Percentiles rank a stretch among this genome's conserved stretches.
Conservation (phyloP, 352 stramenopile species). For the Bremia lactucae region DNA sequence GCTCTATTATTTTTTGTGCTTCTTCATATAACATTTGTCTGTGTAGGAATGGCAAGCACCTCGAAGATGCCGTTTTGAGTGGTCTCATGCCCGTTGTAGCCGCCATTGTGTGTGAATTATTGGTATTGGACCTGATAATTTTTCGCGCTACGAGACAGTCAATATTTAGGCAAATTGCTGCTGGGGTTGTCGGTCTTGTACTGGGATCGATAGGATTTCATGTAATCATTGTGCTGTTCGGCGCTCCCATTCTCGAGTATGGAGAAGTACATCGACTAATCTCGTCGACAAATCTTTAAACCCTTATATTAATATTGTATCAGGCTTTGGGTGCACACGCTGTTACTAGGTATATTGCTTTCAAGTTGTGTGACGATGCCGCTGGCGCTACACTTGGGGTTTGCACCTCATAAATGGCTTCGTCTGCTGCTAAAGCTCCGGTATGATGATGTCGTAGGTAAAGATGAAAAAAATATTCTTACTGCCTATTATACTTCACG, state of each 20-base stretch:
- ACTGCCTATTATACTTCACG: not conserved
- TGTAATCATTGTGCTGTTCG: slow-evolving; percentile 58
- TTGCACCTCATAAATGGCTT: slow-evolving; percentile 28
- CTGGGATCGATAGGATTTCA: slow-evolving; percentile 41
- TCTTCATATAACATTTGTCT: not conserved
- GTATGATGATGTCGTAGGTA: slow-evolving; percentile 14
- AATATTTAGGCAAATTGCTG: slow-evolving; percentile 1
- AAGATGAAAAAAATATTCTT: not conserved
- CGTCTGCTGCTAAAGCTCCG: slow-evolving; percentile 43
- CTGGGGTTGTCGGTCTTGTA: slow-evolving; percentile 22
- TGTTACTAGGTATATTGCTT: slow-evolving; percentile 50
- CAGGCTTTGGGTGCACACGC: slow-evolving; percentile 53
- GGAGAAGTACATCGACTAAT: not conserved
- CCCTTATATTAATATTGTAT: slow-evolving; percentile 2
- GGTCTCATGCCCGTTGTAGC: slow-evolving; percentile 31
- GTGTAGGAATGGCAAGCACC: slow-evolving; percentile 17
- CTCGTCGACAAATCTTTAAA: not conserved
- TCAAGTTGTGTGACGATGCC: slow-evolving; percentile 37
- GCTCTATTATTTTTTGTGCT: not conserved
- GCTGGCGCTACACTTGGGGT: slow-evolving; percentile 29
- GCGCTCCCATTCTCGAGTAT: slow-evolving; percentile 55
- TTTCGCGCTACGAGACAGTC: slow-evolving; percentile 11
- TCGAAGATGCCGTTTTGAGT: slow-evolving; percentile 41
- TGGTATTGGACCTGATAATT: slow-evolving; percentile 24
- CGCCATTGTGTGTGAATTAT: slow-evolving; percentile 17